Base-by-base conservation (phyloP, 345 rosid genomes). In the Stellera chamaejasme region DNA sequence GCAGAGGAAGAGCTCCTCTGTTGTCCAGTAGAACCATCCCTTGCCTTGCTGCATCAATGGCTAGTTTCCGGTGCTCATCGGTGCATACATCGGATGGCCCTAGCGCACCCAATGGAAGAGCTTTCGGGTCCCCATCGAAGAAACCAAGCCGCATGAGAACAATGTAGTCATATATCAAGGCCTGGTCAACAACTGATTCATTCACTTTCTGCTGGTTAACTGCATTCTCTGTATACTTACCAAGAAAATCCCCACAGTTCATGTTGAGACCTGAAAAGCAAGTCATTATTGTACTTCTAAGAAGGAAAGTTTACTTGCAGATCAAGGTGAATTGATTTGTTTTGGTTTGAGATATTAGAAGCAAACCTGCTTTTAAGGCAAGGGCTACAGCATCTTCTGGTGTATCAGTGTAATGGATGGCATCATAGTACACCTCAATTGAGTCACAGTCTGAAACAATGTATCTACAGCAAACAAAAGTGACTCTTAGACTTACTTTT, bases 361-460 rank as follows among this genome's bases (percentile, higher is more conserved):
- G 2, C 26, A 23, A 25, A 65, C 76, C 78, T 65, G 79, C 80
- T 66, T 66, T 75, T 48, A 79, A 36, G 45, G 77, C 77, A 11
- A 70, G 69, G 52, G 62, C 66, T n/a, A 72, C 82, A 13, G 76
- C 82, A 67, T 77, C 85, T 66, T 80, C 82, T 15, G 79, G 80
- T 11, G 79, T 64, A 42, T 67, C 64, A 16, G 74, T 69, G 52
- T 72, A 62, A 43, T 62, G 66, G 36, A 55, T 56, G 12, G 16
- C 11, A 47, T 70, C 53, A 64, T 69, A 63, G 51, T 67, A 63
- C 15, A 67, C 71, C 41, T 56, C 51, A n/a, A 83, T 62, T 8
- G 95, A 82, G 69, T 86, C 90, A 27, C 88, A 83, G 55, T 83
- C 95, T 0, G 77, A 80, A n/a, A 76, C 51, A 11, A 80, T 66